Evolutionary conservation across 208 protist species (phyloP), one percentile per base, ranked within the genome.

Genomic region (Naegleria gruberi): DNA sequence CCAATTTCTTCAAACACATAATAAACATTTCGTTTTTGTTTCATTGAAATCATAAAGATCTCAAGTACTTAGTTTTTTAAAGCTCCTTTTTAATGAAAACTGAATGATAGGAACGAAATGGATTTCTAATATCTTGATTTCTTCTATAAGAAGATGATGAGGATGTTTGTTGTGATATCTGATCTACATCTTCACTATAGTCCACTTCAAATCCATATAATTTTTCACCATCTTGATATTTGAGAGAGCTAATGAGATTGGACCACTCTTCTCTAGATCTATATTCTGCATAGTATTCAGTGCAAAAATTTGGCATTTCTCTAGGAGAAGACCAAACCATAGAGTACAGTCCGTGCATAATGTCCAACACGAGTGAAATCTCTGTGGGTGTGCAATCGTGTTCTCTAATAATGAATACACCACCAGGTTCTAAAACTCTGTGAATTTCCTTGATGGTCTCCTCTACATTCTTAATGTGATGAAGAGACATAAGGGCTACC

Each of bases 261-360:
- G 41, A 55, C 42, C 86, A 89, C 19, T 89, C 86, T 30, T 89
- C 17, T 15, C 41, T 77, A 5, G 86, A 41, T n/a, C 12, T 10
- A 55, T 89, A 89, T 44, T 89, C n/a, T 30, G 86, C 86, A 77
- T 44, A 89, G n/a, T 89, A 89, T n/a, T 41, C 34, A 55, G 12
- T 12, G 44, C 86, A 89, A 89, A 89, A 89, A n/a, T 44, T 46
- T 17, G 57, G 65, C 34, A 46, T 55, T 47, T 89, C 86, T 46
- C 37, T 40, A 26, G 86, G 86, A 89, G 10, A 40, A 42, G 17
- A 45, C 44, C 37, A 89, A 45, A 55, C 37, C 15, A 77, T 8
- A 45, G 86, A 77, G 17, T 89, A 89, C 23, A 89, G 30, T 57
- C 86, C 86, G 19, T 89, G 86, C 86, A 89, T 55, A 19, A 51